Percentiles rank a stretch among this genome's conserved stretches.
Evolutionary conservation across 2,329 filamentous ascomycete species (phyloP).

Genomic region (Tympanopsis confertula): DNA sequence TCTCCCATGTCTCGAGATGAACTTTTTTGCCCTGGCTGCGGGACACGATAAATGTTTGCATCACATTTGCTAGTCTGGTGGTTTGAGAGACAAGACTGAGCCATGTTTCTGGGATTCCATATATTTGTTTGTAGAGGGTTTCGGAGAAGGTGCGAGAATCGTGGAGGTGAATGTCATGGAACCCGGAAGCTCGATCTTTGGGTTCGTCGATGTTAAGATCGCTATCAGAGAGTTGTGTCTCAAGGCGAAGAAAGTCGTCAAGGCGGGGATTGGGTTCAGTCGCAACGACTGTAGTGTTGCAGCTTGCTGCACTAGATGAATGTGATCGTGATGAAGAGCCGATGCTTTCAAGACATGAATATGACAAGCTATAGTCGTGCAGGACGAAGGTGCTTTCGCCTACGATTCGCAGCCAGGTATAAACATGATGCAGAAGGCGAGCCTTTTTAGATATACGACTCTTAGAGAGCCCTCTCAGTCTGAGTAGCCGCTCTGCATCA

Average conservation of each 20-base stretch:
- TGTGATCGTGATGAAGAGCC: too few species aligned
- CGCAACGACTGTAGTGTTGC: constrained; percentile 5
- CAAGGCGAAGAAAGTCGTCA: constrained; percentile 24
- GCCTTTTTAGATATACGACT: constrained; percentile 20
- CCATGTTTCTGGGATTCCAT: constrained; percentile 28
- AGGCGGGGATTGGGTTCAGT: constrained; percentile 14
- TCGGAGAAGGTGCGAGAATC: constrained; percentile 17
- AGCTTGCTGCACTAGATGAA: constrained; percentile 14
- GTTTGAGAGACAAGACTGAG: constrained; percentile 28
- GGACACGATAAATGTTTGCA: constrained; percentile 12
- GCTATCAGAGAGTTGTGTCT: constrained; percentile 17
- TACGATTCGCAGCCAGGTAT: constrained; percentile 21
- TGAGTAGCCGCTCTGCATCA: constrained; percentile 21
- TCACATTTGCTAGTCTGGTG: constrained; percentile 24
- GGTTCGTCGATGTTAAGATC: constrained; percentile 22
- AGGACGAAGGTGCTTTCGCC: constrained; percentile 17
- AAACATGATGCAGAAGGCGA: constrained; percentile 24
- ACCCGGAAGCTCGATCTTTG: constrained; percentile 17
- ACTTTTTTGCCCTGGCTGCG: constrained; percentile 1
- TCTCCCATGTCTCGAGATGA: constrained; percentile 12
- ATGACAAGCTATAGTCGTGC: not conserved
- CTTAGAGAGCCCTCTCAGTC: constrained; percentile 20
- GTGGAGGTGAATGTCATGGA: constrained; percentile 25
- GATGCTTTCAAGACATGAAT: not conserved
- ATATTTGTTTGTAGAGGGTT: constrained; percentile 24